A percentile compares a stretch with the other conserved stretches of the same genome.
phyloP scores from a whole-genome alignment of 192 early-diverging fungal species.

The Kappamyces sp. region DNA sequence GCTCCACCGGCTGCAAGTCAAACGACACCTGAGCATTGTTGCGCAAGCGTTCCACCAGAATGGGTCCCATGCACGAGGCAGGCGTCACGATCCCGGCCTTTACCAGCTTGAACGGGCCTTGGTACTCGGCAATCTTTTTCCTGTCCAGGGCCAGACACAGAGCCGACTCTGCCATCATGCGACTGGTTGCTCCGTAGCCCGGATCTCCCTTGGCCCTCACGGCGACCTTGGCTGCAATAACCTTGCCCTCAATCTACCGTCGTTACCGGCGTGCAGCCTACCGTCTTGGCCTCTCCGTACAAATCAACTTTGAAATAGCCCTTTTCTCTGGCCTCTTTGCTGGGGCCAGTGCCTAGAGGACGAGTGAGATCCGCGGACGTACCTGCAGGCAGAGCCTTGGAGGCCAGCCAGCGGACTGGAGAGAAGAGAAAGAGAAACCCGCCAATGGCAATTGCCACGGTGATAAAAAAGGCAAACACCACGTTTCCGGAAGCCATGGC shows the following conservation, averaged over 20 bases:
- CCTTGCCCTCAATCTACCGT: constrained; percentile 25
- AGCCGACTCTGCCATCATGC: constrained; percentile 73
- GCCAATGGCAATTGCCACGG: constrained; percentile 29
- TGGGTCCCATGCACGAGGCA: constrained; percentile 70
- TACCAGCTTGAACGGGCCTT: constrained; percentile 35
- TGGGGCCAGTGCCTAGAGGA: constrained; percentile 58
- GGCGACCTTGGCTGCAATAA: constrained; percentile 36
- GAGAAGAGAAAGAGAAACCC: constrained; percentile 37
- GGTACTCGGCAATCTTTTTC: constrained; percentile 24
- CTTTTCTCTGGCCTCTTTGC: constrained; percentile 45
- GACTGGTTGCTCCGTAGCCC: constrained; percentile 76
- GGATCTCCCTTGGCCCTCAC: constrained; percentile 61
- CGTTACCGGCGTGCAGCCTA: neutral
- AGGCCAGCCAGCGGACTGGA: constrained; percentile 39
- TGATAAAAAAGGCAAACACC: constrained; percentile 36
- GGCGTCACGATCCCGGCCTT: constrained; percentile 76
- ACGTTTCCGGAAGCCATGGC: constrained; percentile 45
- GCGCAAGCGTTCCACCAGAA: constrained; percentile 59
- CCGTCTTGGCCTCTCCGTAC: constrained; percentile 42
- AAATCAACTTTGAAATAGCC: constrained; percentile 44
- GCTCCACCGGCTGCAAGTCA: too few relatives aligned
- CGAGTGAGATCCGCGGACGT: neutral
- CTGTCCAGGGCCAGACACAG: constrained; percentile 63
- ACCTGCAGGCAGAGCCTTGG: constrained; percentile 49
- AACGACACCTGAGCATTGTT: constrained; percentile 21